These are phyloP conservation scores for Acacia confusa DNA, from an alignment of 306 rosid genomes.

Conservation along the genomic window DNA sequence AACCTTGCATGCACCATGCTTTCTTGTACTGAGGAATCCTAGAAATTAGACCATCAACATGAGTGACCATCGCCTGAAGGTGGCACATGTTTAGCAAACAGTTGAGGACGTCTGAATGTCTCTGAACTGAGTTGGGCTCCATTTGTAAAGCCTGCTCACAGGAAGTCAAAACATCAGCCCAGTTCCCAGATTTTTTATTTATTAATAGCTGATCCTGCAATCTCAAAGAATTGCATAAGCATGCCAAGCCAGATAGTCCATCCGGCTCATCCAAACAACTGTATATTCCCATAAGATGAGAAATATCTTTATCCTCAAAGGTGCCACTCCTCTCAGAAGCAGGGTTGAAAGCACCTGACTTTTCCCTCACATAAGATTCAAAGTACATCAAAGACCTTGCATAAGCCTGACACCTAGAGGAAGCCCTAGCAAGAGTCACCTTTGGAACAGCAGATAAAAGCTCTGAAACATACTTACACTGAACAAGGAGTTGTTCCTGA, in stretches of 20 bases:
- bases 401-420: constrained; percentile 92
- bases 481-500: constrained; percentile 73
- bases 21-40: constrained; percentile 87
- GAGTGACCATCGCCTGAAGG: constrained; percentile 98
- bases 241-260: constrained; percentile 87
- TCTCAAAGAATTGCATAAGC: constrained; percentile 69
- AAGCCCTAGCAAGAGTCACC: constrained; percentile 88
- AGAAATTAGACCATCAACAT: constrained; percentile 91
- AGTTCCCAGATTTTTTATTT: constrained; percentile 87
- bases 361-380: constrained; percentile 77
- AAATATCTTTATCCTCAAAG: constrained; percentile 80
- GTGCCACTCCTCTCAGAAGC: constrained; percentile 87
- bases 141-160: constrained; percentile 98
- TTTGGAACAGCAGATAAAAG: constrained; percentile 84
- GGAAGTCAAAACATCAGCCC: constrained; percentile 94
- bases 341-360: constrained; percentile 97
- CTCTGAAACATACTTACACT: constrained; percentile 81
- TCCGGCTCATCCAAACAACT: constrained; percentile 96
- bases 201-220: constrained; percentile 88
- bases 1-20: constrained; percentile 99
- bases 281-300: constrained; percentile 92
- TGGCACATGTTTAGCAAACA: constrained; percentile 96
- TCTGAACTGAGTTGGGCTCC: constrained; percentile 88
- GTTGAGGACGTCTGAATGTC: constrained; percentile 95
- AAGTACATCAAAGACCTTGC: constrained; percentile 96